phyloP scores from a whole-genome alignment of 352 stramenopile genomes.

The Phytophthora cryptogea region DNA sequence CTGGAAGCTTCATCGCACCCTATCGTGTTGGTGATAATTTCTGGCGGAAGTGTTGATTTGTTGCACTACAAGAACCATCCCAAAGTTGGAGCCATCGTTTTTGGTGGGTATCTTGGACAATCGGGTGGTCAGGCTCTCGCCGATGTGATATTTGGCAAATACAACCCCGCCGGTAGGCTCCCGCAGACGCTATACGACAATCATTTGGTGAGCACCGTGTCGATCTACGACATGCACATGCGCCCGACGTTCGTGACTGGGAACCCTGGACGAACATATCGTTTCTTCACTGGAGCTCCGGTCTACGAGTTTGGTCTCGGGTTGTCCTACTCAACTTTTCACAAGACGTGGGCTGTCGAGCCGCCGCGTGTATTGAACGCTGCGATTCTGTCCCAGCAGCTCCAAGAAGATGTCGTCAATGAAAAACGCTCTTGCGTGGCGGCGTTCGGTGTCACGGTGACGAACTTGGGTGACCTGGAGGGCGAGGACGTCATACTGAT shows the following conservation, averaged over 20 bases:
- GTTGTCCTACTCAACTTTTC: conserved; percentile 80
- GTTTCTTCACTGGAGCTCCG: conserved; percentile 70
- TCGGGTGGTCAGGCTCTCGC: conserved; percentile 68
- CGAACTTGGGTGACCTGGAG: conserved; percentile 44
- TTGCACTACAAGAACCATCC: conserved; percentile 57
- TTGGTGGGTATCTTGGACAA: conserved; percentile 72
- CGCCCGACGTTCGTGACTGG: conserved; percentile 56
- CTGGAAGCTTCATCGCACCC: conserved; percentile 47
- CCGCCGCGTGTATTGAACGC: conserved; percentile 16
- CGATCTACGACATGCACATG: conserved; percentile 89
- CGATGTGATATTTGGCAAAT: conserved; percentile 75
- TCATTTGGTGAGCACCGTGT: conserved; percentile 51
- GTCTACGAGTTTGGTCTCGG: conserved; percentile 83
- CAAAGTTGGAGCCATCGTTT: conserved; percentile 73
- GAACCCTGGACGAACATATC: conserved; percentile 82
- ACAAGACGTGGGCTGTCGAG: conserved; percentile 40
- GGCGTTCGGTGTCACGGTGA: conserved; percentile 41
- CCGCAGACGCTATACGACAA: conserved; percentile 75
- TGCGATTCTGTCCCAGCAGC: conserved; percentile 13
- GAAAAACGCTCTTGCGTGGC: conserved; percentile 19
- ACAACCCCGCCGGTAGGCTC: conserved; percentile 70
- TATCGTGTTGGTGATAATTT: conserved; percentile 81
- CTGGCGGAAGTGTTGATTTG: conserved; percentile 80
- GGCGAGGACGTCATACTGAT: conserved; percentile 52
- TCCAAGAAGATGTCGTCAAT: conserved; percentile 1